A percentile compares a stretch with the other conserved stretches of the same genome.
phyloP scores from a whole-genome alignment of 805 yeast genomes.

The Saturnispora bothae region DNA sequence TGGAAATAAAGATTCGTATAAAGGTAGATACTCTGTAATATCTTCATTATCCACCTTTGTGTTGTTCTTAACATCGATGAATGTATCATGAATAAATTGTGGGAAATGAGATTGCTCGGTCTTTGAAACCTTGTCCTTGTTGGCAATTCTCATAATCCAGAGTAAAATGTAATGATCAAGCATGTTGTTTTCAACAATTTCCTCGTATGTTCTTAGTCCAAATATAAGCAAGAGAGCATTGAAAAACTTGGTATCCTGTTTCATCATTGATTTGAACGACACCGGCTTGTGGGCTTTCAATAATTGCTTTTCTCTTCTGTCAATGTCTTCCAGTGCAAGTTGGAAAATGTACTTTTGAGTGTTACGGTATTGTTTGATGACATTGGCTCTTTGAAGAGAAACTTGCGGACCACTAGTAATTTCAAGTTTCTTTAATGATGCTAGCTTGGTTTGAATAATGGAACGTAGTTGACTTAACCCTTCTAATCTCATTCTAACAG shows the following conservation, averaged over 20 bases:
- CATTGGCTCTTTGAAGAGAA: constrained; percentile 19
- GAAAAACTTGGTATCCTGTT: constrained; percentile 30
- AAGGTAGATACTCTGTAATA: constrained; percentile 39
- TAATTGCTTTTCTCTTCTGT: constrained; percentile 35
- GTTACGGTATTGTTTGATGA: constrained; percentile 35
- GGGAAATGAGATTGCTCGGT: constrained; percentile 35
- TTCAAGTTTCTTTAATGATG: constrained; percentile 28
- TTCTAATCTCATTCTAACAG: constrained; percentile 47
- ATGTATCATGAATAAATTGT: constrained; percentile 33
- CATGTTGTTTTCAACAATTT: constrained; percentile 36
- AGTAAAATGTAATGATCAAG: constrained; percentile 50
- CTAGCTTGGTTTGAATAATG: constrained; percentile 43
- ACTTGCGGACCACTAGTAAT: constrained; percentile 14
- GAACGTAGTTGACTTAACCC: constrained; percentile 45
- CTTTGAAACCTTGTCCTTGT: constrained; percentile 28
- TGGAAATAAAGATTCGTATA: constrained; percentile 36
- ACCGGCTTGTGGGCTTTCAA: constrained; percentile 38
- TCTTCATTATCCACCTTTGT: constrained; percentile 37
- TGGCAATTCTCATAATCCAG: constrained; percentile 53
- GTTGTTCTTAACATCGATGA: constrained; percentile 24
- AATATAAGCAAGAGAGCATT: constrained; percentile 43
- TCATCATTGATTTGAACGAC: constrained; percentile 39
- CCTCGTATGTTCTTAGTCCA: constrained; percentile 47
- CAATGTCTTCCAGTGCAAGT: constrained; percentile 34
- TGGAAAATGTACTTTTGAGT: constrained; percentile 41